phyloP scores from a whole-genome alignment of 805 yeast genomes.

The Candida dajiaensis region DNA sequence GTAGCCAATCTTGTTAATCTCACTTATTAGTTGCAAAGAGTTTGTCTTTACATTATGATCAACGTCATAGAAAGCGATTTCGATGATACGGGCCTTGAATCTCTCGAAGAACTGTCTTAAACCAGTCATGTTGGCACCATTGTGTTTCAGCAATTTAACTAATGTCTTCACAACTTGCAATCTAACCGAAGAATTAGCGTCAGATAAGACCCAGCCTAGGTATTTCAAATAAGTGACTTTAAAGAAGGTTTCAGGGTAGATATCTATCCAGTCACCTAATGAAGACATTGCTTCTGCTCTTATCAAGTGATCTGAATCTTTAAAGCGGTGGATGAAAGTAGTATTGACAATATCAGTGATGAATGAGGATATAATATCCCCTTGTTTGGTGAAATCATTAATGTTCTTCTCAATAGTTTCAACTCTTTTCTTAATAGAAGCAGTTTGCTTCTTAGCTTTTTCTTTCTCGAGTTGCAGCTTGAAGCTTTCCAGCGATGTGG shows the following conservation, averaged over 20 bases:
- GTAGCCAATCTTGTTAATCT: constrained; percentile 54
- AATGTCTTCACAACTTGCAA: constrained; percentile 56
- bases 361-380: constrained; percentile 46
- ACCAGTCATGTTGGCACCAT: constrained; percentile 45
- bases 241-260: constrained; percentile 64
- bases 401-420: constrained; percentile 40
- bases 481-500: constrained; percentile 31
- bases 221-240: constrained; percentile 67
- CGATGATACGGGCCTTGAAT: constrained; percentile 58
- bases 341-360: constrained; percentile 61
- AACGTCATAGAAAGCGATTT: constrained; percentile 51
- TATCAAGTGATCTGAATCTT: constrained; percentile 70
- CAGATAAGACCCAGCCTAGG: constrained; percentile 84
- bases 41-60: constrained; percentile 49
- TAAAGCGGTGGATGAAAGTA: constrained; percentile 68
- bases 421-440: constrained; percentile 36
- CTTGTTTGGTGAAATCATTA: constrained; percentile 39
- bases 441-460: constrained; percentile 27
- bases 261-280: constrained; percentile 67
- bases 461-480: constrained; percentile 32
- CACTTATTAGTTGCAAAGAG: constrained; percentile 47
- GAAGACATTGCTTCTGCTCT: constrained; percentile 62
- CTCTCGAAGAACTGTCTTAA: constrained; percentile 75
- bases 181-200: constrained; percentile 54
- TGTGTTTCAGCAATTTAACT: constrained; percentile 39